These are phyloP conservation scores for Agrocybe praecox DNA, from an alignment of 768 basidiomycete genomes.

Conservation along the genomic window DNA sequence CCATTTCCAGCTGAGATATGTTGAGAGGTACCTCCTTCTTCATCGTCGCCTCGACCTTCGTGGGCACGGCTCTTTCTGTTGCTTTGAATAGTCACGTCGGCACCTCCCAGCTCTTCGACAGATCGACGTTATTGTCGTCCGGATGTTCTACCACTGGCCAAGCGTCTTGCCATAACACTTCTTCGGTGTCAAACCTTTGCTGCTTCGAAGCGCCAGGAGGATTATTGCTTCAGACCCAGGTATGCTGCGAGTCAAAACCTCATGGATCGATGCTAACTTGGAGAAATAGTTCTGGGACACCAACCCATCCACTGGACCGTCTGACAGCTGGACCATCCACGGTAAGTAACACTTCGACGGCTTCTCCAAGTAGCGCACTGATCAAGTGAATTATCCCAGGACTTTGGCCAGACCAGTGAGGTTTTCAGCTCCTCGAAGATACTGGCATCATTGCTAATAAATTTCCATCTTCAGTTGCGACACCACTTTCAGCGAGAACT, in stretches of 20 bases:
- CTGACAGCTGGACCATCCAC: slow-evolving; percentile 74
- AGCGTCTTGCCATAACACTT: slow-evolving; percentile 57
- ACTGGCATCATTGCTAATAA: background rate
- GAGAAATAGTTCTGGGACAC: slow-evolving; percentile 73
- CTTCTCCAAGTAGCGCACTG: too few relatives aligned
- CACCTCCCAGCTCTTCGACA: slow-evolving; percentile 23
- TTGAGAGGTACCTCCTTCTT: background rate
- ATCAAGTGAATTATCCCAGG: slow-evolving; percentile 33
- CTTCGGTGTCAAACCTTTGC: slow-evolving; percentile 49
- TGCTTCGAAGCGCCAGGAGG: slow-evolving; percentile 73
- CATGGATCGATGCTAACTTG: background rate
- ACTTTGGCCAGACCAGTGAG: slow-evolving; percentile 68
- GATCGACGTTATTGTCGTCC: slow-evolving; percentile 36
- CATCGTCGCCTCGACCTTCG: background rate
- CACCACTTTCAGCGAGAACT: slow-evolving; percentile 33
- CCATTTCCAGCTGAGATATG: too few relatives aligned
- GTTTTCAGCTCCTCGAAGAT: background rate
- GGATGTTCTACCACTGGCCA: slow-evolving; percentile 54
- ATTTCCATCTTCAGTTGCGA: slow-evolving; percentile 49
- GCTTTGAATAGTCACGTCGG: slow-evolving; percentile 11
- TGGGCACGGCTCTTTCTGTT: slow-evolving; percentile 8
- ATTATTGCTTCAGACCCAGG: slow-evolving; percentile 54
- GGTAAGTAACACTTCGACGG: slow-evolving; percentile 43
- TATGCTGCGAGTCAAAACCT: slow-evolving; percentile 1
- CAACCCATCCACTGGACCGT: slow-evolving; percentile 60